Base-by-base conservation (phyloP, 768 basidiomycete genomes). In the Pisolithus microcarpus region DNA sequence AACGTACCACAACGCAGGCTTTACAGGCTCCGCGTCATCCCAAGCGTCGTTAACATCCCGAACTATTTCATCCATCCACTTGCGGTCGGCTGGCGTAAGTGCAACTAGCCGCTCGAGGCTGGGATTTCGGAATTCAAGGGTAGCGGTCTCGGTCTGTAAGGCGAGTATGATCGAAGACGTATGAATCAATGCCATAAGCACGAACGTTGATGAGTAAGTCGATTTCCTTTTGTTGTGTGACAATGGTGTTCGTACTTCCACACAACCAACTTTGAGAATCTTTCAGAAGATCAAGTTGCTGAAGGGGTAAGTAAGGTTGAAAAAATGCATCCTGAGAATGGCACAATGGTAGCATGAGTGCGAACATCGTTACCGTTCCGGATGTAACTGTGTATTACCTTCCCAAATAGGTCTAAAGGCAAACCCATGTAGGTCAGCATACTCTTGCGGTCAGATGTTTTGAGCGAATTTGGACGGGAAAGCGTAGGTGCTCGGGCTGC, bases 41-140 rank as follows among this genome's bases (percentile, higher is more conserved):
- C 86, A 94, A 7, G 78, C 77, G 46, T 87, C 82, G 54, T 90
- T 90, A 10, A 95, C 91, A 54, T 91, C 90, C 48, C 76, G 80
- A 38, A 94, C 79, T 50, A 95, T 82, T 58, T 95, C 92, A 61
- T 98, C 94, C 79, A 98, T 91, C 96, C 96, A 99, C 66, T 90
- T 94, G 52, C 95, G 74, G 65, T 98, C 96, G 1, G 94, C 91
- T 0, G 96, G 75, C 2, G 95, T 97, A 57, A 99, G 70, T 5
- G 79, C 81, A 19, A 85, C 80, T 31, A 84, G 72, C 26, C 87
- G 77, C 57, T 95, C 93, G 6, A 96, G 62, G 61, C 77, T 82
- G 4, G 84, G 79, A 64, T 97, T 85, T 38, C 85, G 76, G 71
- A 96, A 93, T 59, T 97, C 94, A 52, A 98, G 80, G 2, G 75